Percentiles rank a stretch among this genome's conserved stretches.
Evolutionary conservation across 805 yeast species (phyloP).

Genomic region (Torulaspora gathmanii): DNA sequence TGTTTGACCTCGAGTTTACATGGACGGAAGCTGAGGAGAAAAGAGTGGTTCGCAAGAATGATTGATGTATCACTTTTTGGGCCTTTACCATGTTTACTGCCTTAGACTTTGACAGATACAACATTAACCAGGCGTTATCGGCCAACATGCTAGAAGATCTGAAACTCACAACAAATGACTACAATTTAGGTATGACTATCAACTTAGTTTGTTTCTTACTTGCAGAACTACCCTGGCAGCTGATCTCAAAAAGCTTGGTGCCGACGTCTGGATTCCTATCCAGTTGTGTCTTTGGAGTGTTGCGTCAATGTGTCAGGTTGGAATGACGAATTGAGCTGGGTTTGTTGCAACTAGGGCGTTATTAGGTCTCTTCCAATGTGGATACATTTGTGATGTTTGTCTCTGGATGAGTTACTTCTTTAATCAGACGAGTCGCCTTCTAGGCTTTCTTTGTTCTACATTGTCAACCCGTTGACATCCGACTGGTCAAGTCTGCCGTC

Average conservation of each 20-base stretch:
- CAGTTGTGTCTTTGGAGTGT: conserved; percentile 55
- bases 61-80: conserved; percentile 51
- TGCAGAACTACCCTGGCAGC: conserved; percentile 63
- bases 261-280: conserved; percentile 57
- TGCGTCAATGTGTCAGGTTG: conserved; percentile 50
- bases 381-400: conserved; percentile 59
- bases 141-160: conserved; percentile 52
- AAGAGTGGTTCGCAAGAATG: conserved; percentile 47
- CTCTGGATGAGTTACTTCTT: conserved; percentile 67
- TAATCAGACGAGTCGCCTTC: conserved; percentile 52
- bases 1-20: conserved; percentile 54
- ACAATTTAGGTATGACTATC: conserved; percentile 55
- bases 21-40: conserved; percentile 55
- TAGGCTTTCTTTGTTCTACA: conserved; percentile 58
- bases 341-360: conserved; percentile 48
- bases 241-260: conserved; percentile 60
- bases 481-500: conserved; percentile 48
- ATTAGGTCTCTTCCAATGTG: conserved; percentile 60
- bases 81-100: conserved; percentile 58
- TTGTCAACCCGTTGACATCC: conserved; percentile 46
- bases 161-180: conserved; percentile 50
- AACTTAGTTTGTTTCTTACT: conserved; percentile 48
- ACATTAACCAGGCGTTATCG: conserved; percentile 53
- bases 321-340: conserved; percentile 39
- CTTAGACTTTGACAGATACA: conserved; percentile 55